These are phyloP conservation scores for Phellinidium pouzarii DNA, from an alignment of 1,284 basidiomycete species.

Conservation along the genomic window DNA sequence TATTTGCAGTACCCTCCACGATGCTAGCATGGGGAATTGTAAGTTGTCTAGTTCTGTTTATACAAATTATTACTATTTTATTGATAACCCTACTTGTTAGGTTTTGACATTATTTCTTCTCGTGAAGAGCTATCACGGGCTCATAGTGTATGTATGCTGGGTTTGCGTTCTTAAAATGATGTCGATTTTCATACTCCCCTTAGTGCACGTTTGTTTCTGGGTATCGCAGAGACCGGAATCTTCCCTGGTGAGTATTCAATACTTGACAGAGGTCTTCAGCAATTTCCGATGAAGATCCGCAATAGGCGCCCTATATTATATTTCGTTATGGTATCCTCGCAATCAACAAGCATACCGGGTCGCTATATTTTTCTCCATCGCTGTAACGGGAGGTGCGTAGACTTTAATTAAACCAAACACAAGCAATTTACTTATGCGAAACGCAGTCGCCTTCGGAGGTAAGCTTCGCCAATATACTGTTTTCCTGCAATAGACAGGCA, in stretches of 20 bases:
- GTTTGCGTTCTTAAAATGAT: neutral
- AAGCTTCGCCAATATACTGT: conserved; percentile 28
- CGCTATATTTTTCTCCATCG: conserved; percentile 54
- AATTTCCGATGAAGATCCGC: neutral
- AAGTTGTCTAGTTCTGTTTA: too few relatives aligned
- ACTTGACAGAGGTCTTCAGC: neutral
- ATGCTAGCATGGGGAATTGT: conserved; percentile 30
- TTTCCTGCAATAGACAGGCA: neutral
- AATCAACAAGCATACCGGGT: conserved; percentile 43
- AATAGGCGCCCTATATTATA: conserved; percentile 41
- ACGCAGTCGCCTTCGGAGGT: conserved; percentile 33
- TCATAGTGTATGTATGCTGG: conserved; percentile 26
- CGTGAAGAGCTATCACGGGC: conserved; percentile 29
- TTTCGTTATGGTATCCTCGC: conserved; percentile 48
- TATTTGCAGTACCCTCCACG: conserved; percentile 25
- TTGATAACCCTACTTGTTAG: neutral
- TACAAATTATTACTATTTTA: too few relatives aligned
- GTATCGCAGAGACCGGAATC: conserved; percentile 47
- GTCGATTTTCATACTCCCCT: conserved; percentile 12
- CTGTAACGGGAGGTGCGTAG: conserved; percentile 40
- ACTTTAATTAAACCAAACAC: neutral
- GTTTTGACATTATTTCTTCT: conserved; percentile 32
- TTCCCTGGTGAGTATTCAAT: conserved; percentile 36
- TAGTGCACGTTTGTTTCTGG: conserved; percentile 44
- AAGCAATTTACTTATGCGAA: neutral